Percentiles rank a stretch among this genome's conserved stretches.
phyloP scores from a whole-genome alignment of 2,329 filamentous ascomycete species.

The Trichoderma oligosporum region DNA sequence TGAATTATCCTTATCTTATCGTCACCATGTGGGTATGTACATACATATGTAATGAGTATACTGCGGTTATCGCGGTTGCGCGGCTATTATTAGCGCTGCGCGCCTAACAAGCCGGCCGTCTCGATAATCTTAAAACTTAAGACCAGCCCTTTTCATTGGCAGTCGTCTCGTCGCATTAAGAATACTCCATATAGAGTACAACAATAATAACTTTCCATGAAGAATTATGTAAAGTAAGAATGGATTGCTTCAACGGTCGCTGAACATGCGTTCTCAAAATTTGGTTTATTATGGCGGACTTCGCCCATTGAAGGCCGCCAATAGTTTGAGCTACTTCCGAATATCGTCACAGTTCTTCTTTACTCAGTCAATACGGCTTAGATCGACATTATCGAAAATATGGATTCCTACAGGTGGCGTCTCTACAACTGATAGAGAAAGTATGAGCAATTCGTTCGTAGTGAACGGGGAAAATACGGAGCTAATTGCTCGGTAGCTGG shows the following conservation, averaged over 20 bases:
- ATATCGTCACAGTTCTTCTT: constrained; percentile 24
- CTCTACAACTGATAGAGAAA: constrained; percentile 52
- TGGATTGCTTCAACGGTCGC: not conserved
- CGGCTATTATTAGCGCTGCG: not conserved
- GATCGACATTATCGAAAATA: constrained; percentile 59
- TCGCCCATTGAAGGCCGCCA: constrained; percentile 13
- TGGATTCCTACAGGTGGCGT: constrained; percentile 77
- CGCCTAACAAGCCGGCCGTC: not conserved
- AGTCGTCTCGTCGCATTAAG: not conserved
- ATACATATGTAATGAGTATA: too few relatives aligned
- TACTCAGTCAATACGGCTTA: constrained; percentile 34
- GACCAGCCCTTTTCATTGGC: not conserved
- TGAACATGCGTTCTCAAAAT: constrained; percentile 23
- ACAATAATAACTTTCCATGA: not conserved
- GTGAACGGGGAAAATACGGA: not conserved
- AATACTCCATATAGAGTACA: too few relatives aligned
- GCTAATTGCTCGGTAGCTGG: constrained; percentile 46
- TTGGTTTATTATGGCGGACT: constrained; percentile 20
- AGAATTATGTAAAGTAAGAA: not conserved
- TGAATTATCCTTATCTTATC: constrained; percentile 21
- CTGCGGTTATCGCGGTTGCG: constrained; percentile 8
- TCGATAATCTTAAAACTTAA: not conserved
- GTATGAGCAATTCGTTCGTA: constrained; percentile 32
- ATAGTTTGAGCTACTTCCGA: constrained; percentile 20
- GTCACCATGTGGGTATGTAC: not conserved